Base-by-base conservation (phyloP, 179 eudicot genomes). In the Nepenthes alata region DNA sequence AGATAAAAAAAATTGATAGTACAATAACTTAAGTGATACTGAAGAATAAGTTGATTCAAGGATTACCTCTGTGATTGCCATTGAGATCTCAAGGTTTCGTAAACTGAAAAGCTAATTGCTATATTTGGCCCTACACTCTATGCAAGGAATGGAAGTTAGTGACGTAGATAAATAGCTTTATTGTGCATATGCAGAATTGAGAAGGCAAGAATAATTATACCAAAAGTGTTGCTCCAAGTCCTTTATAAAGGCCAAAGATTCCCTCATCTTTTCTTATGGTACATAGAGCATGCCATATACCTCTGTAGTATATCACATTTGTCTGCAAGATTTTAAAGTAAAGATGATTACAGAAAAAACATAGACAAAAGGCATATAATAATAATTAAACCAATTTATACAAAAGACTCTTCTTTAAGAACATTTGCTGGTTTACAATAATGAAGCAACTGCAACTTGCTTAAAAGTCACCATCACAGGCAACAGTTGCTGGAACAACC, bases 71-170 rank as follows among this genome's bases (percentile, higher is more conserved):
- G 77, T 35, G 59, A 60, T 41, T 81, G 81, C 98, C 96, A 89
- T 34, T 85, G 82, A 62, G 88, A 75, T 80, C 87, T 80, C 69
- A 78, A 69, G 38, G 94, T 93, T 58, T 93, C 97, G 70, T 93
- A 93, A 53, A 87, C 98, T 0, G 98, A 79, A 73, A 93, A 93
- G 74, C 90, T 93, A 65, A 93, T 87, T 3, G 98, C 98, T 66
- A 93, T 75, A 72, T 82, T 93, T 57, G 98, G 97, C 64, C 95
- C 98, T 64, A 93, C 98, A 71, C 97, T 91, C 98, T 93, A 80
- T 63, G 63, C 15, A 9, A 36, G 56, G 8, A 57, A 48, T 35
- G n/a, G 13, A 62, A 50, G 53, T 53, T 14, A 67, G 58, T 12
- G 25, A 41, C 45, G 8, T 41, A 41, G 5, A 41, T 4, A 41